These are phyloP conservation scores for Ziziphus jujuba DNA, from an alignment of 306 rosid species.

Conservation along the genomic window DNA sequence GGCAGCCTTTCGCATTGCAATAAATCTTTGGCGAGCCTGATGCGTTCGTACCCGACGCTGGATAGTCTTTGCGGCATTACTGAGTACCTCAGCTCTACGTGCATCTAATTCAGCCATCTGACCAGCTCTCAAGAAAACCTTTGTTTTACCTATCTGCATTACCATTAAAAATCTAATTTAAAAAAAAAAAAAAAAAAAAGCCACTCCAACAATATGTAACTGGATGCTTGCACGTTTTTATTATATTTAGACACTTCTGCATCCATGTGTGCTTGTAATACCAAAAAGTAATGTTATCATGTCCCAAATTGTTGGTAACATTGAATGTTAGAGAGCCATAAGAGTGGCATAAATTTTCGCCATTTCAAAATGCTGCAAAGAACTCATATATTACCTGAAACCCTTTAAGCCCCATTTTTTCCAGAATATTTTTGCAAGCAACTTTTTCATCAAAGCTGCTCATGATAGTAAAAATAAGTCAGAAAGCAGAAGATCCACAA, in stretches of 20 bases:
- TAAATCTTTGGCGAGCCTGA: conserved; percentile 72
- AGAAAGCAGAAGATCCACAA: conserved; percentile 24
- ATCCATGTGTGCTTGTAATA: conserved; percentile 6
- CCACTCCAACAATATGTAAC: not conserved
- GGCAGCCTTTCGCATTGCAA: conserved; percentile 69
- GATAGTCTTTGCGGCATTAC: conserved; percentile 80
- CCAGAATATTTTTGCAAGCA: conserved; percentile 73
- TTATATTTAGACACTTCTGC: not conserved
- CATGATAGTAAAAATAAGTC: conserved; percentile 29
- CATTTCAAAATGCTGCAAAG: conserved; percentile 2
- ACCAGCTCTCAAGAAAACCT: conserved; percentile 95
- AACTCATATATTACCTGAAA: conserved; percentile 73
- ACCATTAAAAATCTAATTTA: conserved; percentile 29
- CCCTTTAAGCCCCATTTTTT: conserved; percentile 84
- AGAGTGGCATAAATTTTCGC: conserved; percentile 1
- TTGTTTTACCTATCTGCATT: conserved; percentile 91
- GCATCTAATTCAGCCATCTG: conserved; percentile 99
- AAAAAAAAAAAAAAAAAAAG: conserved; percentile 2
- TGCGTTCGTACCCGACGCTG: conserved; percentile 83
- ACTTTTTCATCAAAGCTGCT: conserved; percentile 76
- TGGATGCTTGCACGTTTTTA: conserved; percentile 13
- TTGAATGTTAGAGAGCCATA: conserved; percentile 3
- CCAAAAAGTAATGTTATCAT: not conserved
- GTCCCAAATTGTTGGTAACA: not conserved
- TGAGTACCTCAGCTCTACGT: conserved; percentile 76